Evolutionary conservation across 225 moss, liverwort and hornwort genomes (phyloP).

Genomic region (Rhytidiadelphus loreus): DNA sequence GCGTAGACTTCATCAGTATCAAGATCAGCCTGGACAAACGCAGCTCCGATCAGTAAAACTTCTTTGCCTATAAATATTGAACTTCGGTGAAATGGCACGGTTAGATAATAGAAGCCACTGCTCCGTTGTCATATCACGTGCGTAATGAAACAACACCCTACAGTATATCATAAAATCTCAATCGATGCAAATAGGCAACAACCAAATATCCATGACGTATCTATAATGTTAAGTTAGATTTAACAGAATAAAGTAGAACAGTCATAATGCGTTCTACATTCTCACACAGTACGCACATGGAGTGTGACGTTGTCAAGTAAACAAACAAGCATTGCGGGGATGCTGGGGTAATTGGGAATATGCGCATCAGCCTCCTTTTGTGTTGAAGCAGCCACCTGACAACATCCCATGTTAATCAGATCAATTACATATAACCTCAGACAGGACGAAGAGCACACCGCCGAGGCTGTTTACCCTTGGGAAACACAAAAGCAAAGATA

Average conservation of each 20-base stretch:
- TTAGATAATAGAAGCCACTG: background rate
- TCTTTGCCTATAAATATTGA: background rate
- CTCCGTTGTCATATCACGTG: background rate
- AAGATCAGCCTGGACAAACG: slow-evolving; percentile 35
- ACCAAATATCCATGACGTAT: background rate
- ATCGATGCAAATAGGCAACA: background rate
- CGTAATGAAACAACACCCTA: background rate
- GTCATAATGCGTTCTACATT: background rate
- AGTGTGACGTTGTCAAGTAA: slow-evolving; percentile 57
- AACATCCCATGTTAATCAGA: slow-evolving; percentile 1
- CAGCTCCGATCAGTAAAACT: slow-evolving; percentile 5
- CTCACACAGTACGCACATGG: slow-evolving; percentile 25
- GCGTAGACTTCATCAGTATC: slow-evolving; percentile 55
- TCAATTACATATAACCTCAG: background rate
- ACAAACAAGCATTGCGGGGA: slow-evolving; percentile 38
- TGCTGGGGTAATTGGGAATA: slow-evolving; percentile 43
- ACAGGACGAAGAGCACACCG: background rate
- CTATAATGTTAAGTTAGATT: background rate
- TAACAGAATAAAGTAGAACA: background rate
- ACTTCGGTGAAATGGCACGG: background rate
- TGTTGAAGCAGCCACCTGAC: slow-evolving; percentile 49
- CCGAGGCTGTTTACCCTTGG: background rate
- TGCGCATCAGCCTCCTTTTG: slow-evolving; percentile 45
- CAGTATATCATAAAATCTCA: background rate
- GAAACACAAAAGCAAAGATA: background rate